Evolutionary conservation across 129 eudicot species (phyloP), one percentile per base, ranked within the genome.

Genomic region (Flaveria trinervia): DNA sequence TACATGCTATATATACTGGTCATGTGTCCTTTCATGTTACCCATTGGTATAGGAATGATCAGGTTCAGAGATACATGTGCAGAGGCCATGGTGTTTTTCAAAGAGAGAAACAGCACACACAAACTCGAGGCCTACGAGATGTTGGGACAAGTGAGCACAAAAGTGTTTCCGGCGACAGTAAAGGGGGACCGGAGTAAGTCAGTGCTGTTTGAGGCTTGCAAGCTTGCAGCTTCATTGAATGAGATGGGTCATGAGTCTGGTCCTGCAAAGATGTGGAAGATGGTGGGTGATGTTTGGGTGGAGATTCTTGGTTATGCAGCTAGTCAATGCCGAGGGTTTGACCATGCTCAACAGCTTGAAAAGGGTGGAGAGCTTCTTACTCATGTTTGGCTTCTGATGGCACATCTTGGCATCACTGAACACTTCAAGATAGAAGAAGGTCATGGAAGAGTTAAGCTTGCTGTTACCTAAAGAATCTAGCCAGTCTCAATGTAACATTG

Each of bases 111-210:
- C 1, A 50, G 61, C 36, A 33, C 30, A 54, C 52, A 45, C 66
- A 79, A 78, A 48, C 22, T 9, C 7, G 71, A 74, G 50, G 86
- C 82, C 2, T 85, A 82, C 55, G 56, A 70, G 15, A 74, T 49
- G 79, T 26, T 85, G 25, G 75, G 57, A 5, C 48, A 48, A 20
- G 89, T 85, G 77, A 79, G 81, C 46, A 78, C 79, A 15, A 77
- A 85, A 81, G 83, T 81, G 23, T 25, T 41, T 26, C 86, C 86
- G 1, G 73, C 72, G 14, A 79, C 70, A 75, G 84, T 85, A 48
- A 82, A 85, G 71, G 89, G 89, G 23, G 86, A 85, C 18, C 72
- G 86, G 69, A 85, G 89, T 59, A 79, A 85, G 71, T 85, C 89
- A 16, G 84, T 82, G 22, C 20, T 85, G 82, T 85, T 85, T 41